A percentile compares a stretch with the other conserved stretches of the same genome.
phyloP scores from a whole-genome alignment of 768 basidiomycete genomes.

The Suillus lakei region DNA sequence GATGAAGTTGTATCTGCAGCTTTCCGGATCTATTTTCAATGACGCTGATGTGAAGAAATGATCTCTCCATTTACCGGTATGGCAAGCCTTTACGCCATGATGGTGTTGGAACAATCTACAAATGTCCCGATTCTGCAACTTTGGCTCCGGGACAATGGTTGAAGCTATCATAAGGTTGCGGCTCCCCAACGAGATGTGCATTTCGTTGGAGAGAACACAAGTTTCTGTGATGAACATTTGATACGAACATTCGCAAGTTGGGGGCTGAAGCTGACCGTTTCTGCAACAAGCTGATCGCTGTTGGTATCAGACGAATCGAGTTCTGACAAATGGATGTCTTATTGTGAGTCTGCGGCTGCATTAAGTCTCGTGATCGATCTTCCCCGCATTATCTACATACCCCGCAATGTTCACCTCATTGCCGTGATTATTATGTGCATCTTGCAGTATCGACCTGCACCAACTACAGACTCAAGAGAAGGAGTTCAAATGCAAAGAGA shows the following conservation, averaged over 20 bases:
- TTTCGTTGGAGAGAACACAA: neutral
- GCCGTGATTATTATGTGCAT: neutral
- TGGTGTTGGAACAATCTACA: neutral
- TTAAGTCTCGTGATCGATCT: neutral
- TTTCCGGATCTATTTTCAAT: neutral
- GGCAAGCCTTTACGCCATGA: slow-evolving; percentile 1
- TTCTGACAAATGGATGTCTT: neutral
- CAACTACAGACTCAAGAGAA: no score
- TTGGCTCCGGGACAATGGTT: neutral
- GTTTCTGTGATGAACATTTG: neutral
- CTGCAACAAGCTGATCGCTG: neutral
- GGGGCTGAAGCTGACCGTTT: no score
- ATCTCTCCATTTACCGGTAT: neutral
- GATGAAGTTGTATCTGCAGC: neutral
- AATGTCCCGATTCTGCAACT: neutral
- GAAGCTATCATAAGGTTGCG: neutral
- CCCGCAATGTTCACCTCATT: neutral
- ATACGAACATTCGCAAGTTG: neutral
- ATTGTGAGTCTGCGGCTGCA: slow-evolving; percentile 1
- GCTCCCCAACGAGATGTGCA: neutral
- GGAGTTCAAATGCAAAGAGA: neutral
- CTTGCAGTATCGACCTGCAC: neutral
- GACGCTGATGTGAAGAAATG: neutral
- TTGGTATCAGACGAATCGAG: neutral
- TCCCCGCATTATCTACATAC: slow-evolving; percentile 3